Conservation (phyloP, 2,329 filamentous ascomycete species). For the Paraphoma chrysanthemicola region DNA sequence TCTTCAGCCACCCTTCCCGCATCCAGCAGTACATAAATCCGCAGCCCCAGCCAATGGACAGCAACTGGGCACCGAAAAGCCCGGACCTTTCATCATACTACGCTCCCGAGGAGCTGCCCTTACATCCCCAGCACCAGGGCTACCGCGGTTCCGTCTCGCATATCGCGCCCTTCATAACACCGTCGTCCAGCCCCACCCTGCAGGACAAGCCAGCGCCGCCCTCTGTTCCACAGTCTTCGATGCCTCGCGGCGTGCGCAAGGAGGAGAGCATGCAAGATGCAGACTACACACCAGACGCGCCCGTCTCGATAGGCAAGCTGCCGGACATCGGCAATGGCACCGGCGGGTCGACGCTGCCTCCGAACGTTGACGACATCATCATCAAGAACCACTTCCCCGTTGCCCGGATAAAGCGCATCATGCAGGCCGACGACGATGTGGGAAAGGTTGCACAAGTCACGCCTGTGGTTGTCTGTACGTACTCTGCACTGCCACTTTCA, state of each 20-base stretch:
- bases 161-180: conserved; percentile 28
- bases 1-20: not conserved
- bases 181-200: conserved; percentile 26
- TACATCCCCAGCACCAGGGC: conserved; percentile 47
- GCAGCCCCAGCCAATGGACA: conserved; percentile 34
- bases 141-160: conserved; percentile 47
- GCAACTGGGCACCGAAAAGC: conserved; percentile 50
- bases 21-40: conserved; percentile 17
- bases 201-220: conserved; percentile 20
- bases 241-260: conserved; percentile 36
- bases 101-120: conserved; percentile 46
- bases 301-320: conserved; percentile 28
- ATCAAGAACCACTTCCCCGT: conserved; percentile 97
- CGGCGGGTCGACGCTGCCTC: conserved; percentile 36
- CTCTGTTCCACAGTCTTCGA: conserved; percentile 25
- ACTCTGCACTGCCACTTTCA: not conserved
- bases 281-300: conserved; percentile 46
- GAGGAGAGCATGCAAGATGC: conserved; percentile 43
- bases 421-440: conserved; percentile 98
- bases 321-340: conserved; percentile 27
- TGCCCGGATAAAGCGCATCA: conserved; percentile 96
- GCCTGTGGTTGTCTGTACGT: conserved; percentile 83
- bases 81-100: conserved; percentile 59
- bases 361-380: conserved; percentile 63
- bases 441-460: conserved; percentile 98